phyloP scores from a whole-genome alignment of 108 stramenopile species.

The Bacterosira constricta region DNA sequence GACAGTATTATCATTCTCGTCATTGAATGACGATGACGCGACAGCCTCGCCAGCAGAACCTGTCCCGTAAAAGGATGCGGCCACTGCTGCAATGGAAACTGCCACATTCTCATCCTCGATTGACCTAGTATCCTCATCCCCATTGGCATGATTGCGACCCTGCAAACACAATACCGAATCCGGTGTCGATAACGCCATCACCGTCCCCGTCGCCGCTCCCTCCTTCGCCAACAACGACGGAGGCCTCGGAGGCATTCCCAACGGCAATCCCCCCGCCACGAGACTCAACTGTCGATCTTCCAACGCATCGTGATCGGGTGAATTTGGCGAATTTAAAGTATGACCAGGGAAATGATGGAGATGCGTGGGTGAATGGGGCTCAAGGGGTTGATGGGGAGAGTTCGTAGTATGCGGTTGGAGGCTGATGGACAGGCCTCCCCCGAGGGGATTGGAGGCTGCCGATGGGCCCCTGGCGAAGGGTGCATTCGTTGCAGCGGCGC shows the following conservation, averaged over 20 bases:
- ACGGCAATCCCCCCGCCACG: slow-evolving; percentile 8
- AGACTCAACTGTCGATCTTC: slow-evolving; percentile 43
- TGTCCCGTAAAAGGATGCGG: no score
- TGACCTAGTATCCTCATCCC: no score
- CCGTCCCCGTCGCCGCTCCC: not conserved
- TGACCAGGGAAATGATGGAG: slow-evolving; percentile 21
- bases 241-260: slow-evolving; percentile 25
- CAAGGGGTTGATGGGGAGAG: slow-evolving; percentile 22
- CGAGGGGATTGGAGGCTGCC: no score
- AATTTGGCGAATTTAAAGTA: slow-evolving; percentile 38
- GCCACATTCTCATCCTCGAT: slow-evolving; percentile 12
- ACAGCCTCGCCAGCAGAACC: not conserved
- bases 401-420: no score
- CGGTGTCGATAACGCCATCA: no score
- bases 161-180: not conserved
- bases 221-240: not conserved
- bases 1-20: no score
- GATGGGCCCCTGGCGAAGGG: not conserved
- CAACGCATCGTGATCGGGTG: slow-evolving; percentile 50
- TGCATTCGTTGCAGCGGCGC: no score
- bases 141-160: slow-evolving; percentile 18
- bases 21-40: not conserved
- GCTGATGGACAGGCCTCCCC: not conserved
- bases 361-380: no score
- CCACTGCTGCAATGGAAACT: slow-evolving; percentile 15